These are phyloP conservation scores for Vinca minor DNA, from an alignment of 257 asterid species.

Conservation along the genomic window DNA sequence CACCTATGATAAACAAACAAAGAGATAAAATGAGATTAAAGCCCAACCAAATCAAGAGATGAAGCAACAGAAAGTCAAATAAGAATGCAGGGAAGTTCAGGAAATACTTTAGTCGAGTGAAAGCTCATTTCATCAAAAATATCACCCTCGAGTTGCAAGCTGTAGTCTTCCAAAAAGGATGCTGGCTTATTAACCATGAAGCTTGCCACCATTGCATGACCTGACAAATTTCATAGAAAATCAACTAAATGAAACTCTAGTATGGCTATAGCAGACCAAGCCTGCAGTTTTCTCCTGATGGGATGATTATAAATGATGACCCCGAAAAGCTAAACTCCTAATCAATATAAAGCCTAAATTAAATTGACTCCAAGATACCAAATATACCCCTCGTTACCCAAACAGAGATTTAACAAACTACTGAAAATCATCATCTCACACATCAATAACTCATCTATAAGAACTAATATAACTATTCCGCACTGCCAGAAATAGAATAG, in stretches of 20 bases:
- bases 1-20: constrained; percentile 26
- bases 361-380: too few relatives aligned
- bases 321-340: too few relatives aligned
- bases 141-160: constrained; percentile 52
- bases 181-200: constrained; percentile 59
- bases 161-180: constrained; percentile 56
- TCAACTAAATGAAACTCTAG: background rate
- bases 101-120: constrained; percentile 73
- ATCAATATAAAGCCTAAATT: too few relatives aligned
- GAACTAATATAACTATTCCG: too few relatives aligned
- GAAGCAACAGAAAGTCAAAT: background rate
- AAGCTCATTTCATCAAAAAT: constrained; percentile 80
- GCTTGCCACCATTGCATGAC: constrained; percentile 80
- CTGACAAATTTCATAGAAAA: constrained; percentile 32
- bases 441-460: background rate
- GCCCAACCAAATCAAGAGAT: background rate
- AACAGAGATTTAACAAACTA: too few relatives aligned
- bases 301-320: too few relatives aligned
- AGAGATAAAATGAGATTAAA: constrained; percentile 8
- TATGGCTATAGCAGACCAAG: too few relatives aligned
- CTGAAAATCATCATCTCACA: background rate
- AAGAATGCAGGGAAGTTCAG: constrained; percentile 8
- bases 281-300: too few relatives aligned
- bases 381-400: background rate
- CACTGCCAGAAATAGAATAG: background rate